Evolutionary conservation across 352 stramenopile genomes (phyloP).

Genomic region (Phytophthora nicotianae): DNA sequence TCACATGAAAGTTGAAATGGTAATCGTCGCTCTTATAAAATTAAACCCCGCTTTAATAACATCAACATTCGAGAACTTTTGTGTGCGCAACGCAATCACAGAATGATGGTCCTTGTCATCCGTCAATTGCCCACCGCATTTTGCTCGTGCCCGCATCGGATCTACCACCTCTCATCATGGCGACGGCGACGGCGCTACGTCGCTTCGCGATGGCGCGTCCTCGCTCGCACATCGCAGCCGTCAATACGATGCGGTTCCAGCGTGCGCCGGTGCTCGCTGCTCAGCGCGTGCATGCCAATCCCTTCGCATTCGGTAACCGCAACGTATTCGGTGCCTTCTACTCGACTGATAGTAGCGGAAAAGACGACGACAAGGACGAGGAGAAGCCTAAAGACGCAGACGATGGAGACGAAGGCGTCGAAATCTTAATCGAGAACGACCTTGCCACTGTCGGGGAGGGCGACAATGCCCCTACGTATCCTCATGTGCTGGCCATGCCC

Average conservation of each 20-base stretch:
- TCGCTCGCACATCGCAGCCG: conserved; percentile 1
- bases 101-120: conserved; percentile 10
- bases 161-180: conserved; percentile 27
- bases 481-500: conserved; percentile 81
- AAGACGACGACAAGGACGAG: conserved; percentile 31
- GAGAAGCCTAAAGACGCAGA: conserved; percentile 30
- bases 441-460: conserved; percentile 67
- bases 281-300: conserved; percentile 8
- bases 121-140: conserved; percentile 6
- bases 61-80: conserved; percentile 20
- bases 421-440: conserved; percentile 67
- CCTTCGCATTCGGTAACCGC: conserved; percentile 13
- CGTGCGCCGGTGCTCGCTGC: conserved; percentile 9
- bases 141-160: neutral
- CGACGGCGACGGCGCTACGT: conserved; percentile 39
- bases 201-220: conserved; percentile 38
- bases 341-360: conserved; percentile 34
- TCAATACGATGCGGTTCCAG: conserved; percentile 2
- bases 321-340: conserved; percentile 28
- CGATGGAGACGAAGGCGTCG: conserved; percentile 8
- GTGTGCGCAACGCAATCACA: conserved; percentile 16
- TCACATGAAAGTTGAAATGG: conserved; percentile 16
- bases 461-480: conserved; percentile 70
- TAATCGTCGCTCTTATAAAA: conserved; percentile 3
- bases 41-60: conserved; percentile 4